Percentiles rank a stretch among this genome's conserved stretches.
Evolutionary conservation across 2,329 filamentous ascomycete species (phyloP).

Genomic region (Coniochaeta prunicola): DNA sequence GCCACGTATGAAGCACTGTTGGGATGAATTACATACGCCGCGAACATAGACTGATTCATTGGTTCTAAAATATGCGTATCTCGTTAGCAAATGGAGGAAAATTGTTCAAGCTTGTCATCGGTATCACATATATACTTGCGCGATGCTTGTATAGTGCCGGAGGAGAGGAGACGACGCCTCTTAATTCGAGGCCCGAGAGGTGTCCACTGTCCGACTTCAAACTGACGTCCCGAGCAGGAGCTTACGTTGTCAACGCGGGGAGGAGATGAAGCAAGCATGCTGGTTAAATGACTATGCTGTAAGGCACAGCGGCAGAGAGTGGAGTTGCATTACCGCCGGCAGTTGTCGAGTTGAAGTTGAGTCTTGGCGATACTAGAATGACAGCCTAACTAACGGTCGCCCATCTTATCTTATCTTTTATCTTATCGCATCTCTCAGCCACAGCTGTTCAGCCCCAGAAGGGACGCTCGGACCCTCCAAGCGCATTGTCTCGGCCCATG

Average conservation of each 20-base stretch:
- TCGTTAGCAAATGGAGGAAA: background rate
- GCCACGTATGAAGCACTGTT: background rate
- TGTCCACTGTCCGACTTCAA: background rate
- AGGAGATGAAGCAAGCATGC: background rate
- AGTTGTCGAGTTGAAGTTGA: background rate
- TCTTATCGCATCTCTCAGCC: background rate
- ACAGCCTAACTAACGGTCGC: too few species aligned
- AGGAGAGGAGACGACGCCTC: background rate
- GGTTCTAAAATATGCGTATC: background rate
- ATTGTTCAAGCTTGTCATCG: background rate
- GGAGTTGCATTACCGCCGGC: slow-evolving; percentile 1
- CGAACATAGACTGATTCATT: background rate
- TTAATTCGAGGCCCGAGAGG: background rate
- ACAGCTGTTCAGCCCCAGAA: background rate
- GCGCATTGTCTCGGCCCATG: background rate
- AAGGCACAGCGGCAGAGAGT: background rate
- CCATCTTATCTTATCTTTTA: background rate
- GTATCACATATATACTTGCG: background rate
- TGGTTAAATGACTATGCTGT: background rate
- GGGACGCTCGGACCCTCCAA: background rate
- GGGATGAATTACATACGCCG: background rate
- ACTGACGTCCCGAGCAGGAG: slow-evolving; percentile 2
- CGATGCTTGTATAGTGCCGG: background rate
- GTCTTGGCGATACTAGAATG: background rate
- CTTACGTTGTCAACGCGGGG: slow-evolving; percentile 8